Conservation (phyloP, 2,329 filamentous ascomycete genomes). For the Colletotrichum melonis region DNA sequence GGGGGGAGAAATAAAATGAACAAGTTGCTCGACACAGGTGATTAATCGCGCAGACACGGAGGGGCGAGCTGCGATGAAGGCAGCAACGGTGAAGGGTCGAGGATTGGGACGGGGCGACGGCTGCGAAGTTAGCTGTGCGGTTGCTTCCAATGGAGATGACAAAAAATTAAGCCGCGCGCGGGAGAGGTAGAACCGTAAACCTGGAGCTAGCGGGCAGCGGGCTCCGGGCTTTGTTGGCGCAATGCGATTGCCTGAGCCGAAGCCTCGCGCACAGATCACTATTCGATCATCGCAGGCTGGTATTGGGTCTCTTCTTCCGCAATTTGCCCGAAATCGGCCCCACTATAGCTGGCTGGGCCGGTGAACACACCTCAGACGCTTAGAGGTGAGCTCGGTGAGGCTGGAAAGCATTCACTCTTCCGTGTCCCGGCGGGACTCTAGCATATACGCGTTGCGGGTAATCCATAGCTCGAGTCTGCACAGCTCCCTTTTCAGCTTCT, state of each 20-base stretch:
- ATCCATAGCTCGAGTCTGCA: background rate
- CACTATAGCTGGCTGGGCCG: background rate
- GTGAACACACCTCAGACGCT: background rate
- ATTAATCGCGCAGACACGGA: background rate
- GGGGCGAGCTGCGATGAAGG: constrained; percentile 3
- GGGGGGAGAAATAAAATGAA: background rate
- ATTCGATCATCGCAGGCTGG: background rate
- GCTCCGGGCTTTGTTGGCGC: constrained; percentile 33
- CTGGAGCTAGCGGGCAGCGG: constrained; percentile 32
- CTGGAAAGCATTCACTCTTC: background rate
- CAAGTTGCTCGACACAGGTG: constrained; percentile 1
- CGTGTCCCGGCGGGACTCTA: no score
- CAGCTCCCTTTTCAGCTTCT: background rate
- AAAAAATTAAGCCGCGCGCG: constrained; percentile 35
- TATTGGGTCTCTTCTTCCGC: constrained; percentile 13
- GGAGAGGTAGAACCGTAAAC: constrained; percentile 28
- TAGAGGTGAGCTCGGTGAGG: constrained; percentile 6
- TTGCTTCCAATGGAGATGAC: constrained; percentile 27
- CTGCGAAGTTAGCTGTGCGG: constrained; percentile 20
- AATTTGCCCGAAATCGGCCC: constrained; percentile 31
- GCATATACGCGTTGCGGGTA: background rate
- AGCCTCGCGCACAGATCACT: constrained; percentile 26
- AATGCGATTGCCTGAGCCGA: constrained; percentile 30
- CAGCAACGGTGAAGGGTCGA: constrained; percentile 17
- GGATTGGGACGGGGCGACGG: constrained; percentile 16